Conservation (phyloP, 2,329 filamentous ascomycete genomes). For the Didymella exigua region DNA sequence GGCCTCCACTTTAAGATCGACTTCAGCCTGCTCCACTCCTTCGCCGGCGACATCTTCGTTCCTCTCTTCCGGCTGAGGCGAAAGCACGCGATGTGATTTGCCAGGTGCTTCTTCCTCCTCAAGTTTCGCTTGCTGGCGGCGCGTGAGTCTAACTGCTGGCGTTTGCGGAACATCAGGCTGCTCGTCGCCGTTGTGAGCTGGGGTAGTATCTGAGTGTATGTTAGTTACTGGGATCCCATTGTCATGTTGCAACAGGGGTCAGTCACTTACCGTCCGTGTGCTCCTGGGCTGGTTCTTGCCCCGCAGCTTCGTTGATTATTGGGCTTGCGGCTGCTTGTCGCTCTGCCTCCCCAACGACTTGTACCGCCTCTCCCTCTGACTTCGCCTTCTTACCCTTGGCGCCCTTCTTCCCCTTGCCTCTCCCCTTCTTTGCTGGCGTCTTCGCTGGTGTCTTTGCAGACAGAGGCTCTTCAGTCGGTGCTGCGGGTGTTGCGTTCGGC, state of each 20-base stretch:
- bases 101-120: conserved; percentile 39
- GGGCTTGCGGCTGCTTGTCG: conserved; percentile 26
- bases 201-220: conserved; percentile 24
- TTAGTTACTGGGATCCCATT: conserved; percentile 33
- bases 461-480: conserved; percentile 24
- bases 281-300: conserved; percentile 24
- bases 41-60: not conserved
- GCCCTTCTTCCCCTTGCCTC: conserved; percentile 42
- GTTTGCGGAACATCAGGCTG: conserved; percentile 32
- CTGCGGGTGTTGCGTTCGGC: conserved; percentile 37
- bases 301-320: conserved; percentile 28
- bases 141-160: conserved; percentile 40
- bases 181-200: conserved; percentile 28
- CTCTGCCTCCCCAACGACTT: conserved; percentile 30
- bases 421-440: conserved; percentile 41
- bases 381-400: conserved; percentile 40
- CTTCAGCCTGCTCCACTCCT: not conserved
- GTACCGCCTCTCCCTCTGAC: conserved; percentile 26
- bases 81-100: conserved; percentile 26
- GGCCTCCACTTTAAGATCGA: not conserved
- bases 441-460: conserved; percentile 26
- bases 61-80: not conserved
- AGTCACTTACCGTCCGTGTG: conserved; percentile 27
- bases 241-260: conserved; percentile 3
- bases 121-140: conserved; percentile 44